phyloP scores from a whole-genome alignment of 495 filamentous ascomycete genomes.

The Cairneyella variabilis region DNA sequence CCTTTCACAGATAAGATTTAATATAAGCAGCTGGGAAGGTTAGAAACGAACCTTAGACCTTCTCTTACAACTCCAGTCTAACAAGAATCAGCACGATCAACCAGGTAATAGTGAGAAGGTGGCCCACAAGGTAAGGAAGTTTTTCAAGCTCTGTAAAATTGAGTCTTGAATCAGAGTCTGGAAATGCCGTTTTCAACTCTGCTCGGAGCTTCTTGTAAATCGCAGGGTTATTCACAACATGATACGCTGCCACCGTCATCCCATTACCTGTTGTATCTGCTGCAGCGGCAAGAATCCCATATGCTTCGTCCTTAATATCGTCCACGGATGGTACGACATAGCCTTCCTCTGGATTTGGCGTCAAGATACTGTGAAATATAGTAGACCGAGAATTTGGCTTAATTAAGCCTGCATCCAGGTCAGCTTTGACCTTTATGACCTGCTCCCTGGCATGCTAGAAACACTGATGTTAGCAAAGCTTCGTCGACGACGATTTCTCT shows the following conservation, averaged over 20 bases:
- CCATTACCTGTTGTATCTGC: constrained; percentile 40
- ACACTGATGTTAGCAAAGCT: constrained; percentile 8
- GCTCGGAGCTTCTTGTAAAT: constrained; percentile 28
- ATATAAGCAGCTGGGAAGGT: neutral
- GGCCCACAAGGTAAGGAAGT: constrained; percentile 31
- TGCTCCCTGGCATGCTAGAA: constrained; percentile 11
- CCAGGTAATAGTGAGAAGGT: neutral
- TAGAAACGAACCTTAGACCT: constrained; percentile 15
- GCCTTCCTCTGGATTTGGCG: constrained; percentile 11
- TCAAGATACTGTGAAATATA: constrained; percentile 29
- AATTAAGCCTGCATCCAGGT: constrained; percentile 20
- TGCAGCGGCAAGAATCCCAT: constrained; percentile 33
- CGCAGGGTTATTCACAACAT: constrained; percentile 30
- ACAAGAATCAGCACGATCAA: neutral
- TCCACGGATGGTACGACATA: constrained; percentile 21
- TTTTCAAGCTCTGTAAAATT: constrained; percentile 19
- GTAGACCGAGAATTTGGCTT: constrained; percentile 27
- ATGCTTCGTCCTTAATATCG: constrained; percentile 32
- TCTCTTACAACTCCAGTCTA: constrained; percentile 32
- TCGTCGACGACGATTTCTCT: neutral
- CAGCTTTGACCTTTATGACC: constrained; percentile 6
- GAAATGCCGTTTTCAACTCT: constrained; percentile 36
- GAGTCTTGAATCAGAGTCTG: constrained; percentile 25
- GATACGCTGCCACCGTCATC: constrained; percentile 31
- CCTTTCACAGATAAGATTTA: neutral